Percentiles rank a stretch among this genome's conserved stretches.
These are phyloP conservation scores for Ceratocystis cacaofunesta DNA, from an alignment of 2,329 filamentous ascomycete genomes.

Conservation along the genomic window DNA sequence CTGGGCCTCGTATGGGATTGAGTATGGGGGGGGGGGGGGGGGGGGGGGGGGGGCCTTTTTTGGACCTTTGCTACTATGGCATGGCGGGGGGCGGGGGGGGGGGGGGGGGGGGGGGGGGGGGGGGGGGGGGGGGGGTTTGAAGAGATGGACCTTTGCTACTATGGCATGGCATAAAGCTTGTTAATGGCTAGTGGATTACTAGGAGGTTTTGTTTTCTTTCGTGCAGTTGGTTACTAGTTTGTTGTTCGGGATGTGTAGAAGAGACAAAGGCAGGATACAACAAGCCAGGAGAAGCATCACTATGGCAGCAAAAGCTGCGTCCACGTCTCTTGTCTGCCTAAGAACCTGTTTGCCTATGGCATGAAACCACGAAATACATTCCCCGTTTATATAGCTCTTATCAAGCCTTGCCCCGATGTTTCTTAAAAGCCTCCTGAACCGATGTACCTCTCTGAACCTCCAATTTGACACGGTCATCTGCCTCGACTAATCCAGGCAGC, in stretches of 20 bases:
- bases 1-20: background rate
- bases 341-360: background rate
- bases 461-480: conserved; percentile 46
- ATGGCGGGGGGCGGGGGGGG: too few relatives aligned
- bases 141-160: background rate
- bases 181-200: too few relatives aligned
- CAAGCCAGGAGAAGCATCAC: background rate
- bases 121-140: too few relatives aligned
- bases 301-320: background rate
- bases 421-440: conserved; percentile 52
- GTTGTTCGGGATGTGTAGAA: too few relatives aligned
- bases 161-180: too few relatives aligned
- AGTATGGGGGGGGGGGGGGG: background rate
- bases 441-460: conserved; percentile 48
- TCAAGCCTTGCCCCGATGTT: conserved; percentile 31
- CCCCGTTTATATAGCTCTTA: background rate
- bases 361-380: conserved; percentile 4
- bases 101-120: too few relatives aligned
- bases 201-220: too few relatives aligned
- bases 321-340: background rate
- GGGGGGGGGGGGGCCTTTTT: too few relatives aligned
- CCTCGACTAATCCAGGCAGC: conserved; percentile 34
- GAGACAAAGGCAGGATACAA: too few relatives aligned
- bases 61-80: background rate
- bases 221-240: too few relatives aligned